phyloP scores from a whole-genome alignment of 2,329 filamentous ascomycete species.

The Sclerotinia minor region DNA sequence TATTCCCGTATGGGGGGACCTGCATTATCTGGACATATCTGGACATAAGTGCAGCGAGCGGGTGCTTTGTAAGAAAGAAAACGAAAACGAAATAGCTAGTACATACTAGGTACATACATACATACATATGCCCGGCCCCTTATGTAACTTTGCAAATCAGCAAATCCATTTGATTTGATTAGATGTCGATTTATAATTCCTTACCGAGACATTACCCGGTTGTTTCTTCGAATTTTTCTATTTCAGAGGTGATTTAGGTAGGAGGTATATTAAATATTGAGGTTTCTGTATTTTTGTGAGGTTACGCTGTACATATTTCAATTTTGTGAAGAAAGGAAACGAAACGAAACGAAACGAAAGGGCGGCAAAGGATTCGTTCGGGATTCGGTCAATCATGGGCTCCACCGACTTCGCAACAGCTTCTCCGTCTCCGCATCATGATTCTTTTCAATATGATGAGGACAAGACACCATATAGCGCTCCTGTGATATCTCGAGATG shows the following conservation, averaged over 20 bases:
- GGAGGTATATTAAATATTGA: neutral
- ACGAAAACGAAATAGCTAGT: too few relatives aligned
- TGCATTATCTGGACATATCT: neutral
- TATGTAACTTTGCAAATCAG: neutral
- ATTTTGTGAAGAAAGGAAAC: too few relatives aligned
- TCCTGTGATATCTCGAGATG: neutral
- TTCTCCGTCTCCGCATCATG: neutral
- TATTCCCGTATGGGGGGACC: neutral
- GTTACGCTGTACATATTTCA: neutral
- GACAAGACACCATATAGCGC: neutral
- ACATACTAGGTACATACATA: neutral
- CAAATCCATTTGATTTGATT: neutral
- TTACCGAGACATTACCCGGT: neutral
- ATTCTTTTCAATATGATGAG: neutral
- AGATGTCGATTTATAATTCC: neutral
- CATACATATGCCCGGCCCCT: neutral
- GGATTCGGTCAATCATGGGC: conserved; percentile 2
- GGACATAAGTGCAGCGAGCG: neutral
- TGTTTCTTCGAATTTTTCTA: neutral
- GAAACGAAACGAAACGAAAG: neutral
- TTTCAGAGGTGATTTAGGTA: neutral
- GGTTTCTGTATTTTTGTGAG: neutral
- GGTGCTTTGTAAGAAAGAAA: conserved; percentile 11
- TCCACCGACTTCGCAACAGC: conserved; percentile 15
- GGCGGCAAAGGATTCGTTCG: neutral